These are phyloP conservation scores for Gentiana macrophylla DNA, from an alignment of 257 asterid species.

Conservation along the genomic window DNA sequence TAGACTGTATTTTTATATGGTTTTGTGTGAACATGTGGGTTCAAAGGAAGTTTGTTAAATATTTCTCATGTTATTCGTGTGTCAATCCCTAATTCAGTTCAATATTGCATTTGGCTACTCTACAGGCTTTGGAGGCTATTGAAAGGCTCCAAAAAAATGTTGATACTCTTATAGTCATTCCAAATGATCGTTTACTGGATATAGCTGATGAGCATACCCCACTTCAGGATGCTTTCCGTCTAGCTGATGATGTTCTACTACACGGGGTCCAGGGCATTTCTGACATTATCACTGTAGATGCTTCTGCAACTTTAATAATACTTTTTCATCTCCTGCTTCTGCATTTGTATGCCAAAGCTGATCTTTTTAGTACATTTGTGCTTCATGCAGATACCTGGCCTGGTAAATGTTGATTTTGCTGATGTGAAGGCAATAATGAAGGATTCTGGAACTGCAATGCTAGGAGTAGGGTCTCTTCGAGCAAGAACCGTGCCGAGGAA, in stretches of 20 bases:
- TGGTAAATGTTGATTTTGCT: conserved; percentile 97
- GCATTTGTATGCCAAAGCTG: background rate
- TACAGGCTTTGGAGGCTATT: conserved; percentile 91
- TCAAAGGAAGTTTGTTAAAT: too few species aligned
- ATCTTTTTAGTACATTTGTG: background rate
- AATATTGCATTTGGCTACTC: conserved; percentile 11
- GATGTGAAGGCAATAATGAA: conserved; percentile 99
- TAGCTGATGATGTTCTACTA: conserved; percentile 95
- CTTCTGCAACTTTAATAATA: background rate
- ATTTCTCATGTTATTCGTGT: too few species aligned
- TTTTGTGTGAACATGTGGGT: too few species aligned
- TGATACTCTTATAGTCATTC: conserved; percentile 92
- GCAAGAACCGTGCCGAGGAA: conserved; percentile 98
- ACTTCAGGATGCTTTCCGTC: conserved; percentile 96
- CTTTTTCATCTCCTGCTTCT: background rate
- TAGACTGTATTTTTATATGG: too few species aligned
- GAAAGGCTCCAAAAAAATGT: conserved; percentile 95
- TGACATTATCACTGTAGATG: conserved; percentile 81
- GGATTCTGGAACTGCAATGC: conserved; percentile 98
- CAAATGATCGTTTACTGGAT: conserved; percentile 89
- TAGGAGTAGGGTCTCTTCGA: conserved; percentile 94
- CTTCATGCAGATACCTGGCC: conserved; percentile 80
- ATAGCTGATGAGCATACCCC: conserved; percentile 91
- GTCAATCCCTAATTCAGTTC: background rate
- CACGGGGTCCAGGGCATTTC: conserved; percentile 99